These are phyloP conservation scores for Oldenlandia corymbosa DNA, from an alignment of 257 asterid species.

Conservation along the genomic window DNA sequence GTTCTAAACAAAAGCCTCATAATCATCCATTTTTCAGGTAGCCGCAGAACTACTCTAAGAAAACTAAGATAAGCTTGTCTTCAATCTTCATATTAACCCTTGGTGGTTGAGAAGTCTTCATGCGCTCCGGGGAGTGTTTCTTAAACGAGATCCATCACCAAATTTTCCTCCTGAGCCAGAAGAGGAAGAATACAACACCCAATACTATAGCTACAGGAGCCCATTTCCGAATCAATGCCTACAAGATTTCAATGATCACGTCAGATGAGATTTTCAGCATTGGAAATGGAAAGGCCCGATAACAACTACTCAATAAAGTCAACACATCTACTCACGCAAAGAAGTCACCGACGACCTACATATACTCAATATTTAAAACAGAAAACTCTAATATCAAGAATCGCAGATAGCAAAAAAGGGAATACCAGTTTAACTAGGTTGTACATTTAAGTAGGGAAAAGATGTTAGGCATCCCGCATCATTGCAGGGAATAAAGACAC, in stretches of 20 bases:
- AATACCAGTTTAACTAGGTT: background rate
- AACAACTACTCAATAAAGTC: background rate
- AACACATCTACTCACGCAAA: background rate
- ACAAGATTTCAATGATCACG: conserved; percentile 1
- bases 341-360: too few relatives aligned
- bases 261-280: background rate
- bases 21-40: conserved; percentile 7
- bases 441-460: too few relatives aligned
- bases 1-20: conserved; percentile 5
- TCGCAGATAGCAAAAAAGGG: background rate
- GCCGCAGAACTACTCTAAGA: too few relatives aligned
- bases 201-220: conserved; percentile 90
- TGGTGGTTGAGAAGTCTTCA: conserved; percentile 1
- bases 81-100: background rate
- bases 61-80: background rate
- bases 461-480: too few relatives aligned
- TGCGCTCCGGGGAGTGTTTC: background rate
- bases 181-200: conserved; percentile 76
- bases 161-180: conserved; percentile 74
- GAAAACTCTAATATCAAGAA: too few relatives aligned
- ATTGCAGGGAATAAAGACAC: too few relatives aligned
- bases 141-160: conserved; percentile 51
- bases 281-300: conserved; percentile 11
- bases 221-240: conserved; percentile 95
- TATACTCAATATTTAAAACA: background rate